Evolutionary conservation across 208 protist species (phyloP).

Genomic region (Trypanosoma caninum): DNA sequence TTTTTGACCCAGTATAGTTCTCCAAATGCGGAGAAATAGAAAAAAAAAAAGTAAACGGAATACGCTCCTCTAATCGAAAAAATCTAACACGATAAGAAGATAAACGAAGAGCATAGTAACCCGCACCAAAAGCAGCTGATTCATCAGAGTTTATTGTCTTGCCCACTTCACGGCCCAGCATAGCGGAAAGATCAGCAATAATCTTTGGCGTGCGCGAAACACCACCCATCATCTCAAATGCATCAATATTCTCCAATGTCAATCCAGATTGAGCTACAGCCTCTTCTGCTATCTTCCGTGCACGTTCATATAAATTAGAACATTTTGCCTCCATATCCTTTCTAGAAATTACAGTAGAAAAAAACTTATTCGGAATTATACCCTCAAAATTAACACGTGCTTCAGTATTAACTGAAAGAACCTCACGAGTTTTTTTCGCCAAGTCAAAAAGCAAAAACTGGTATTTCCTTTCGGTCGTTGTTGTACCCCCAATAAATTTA

Average conservation of each 20-base stretch:
- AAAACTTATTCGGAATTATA: constrained; percentile 82
- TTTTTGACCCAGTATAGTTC: constrained; percentile 25
- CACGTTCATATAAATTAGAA: constrained; percentile 62
- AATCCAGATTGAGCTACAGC: constrained; percentile 47
- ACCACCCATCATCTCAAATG: constrained; percentile 91
- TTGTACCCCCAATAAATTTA: constrained; percentile 40
- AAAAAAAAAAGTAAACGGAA: constrained; percentile 58
- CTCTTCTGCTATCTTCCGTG: constrained; percentile 44
- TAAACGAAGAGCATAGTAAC: constrained; percentile 79
- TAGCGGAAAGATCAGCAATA: constrained; percentile 56
- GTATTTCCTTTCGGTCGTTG: constrained; percentile 58
- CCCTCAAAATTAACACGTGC: constrained; percentile 89
- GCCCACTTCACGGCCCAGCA: constrained; percentile 58
- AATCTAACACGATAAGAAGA: constrained; percentile 79
- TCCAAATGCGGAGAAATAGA: constrained; percentile 29
- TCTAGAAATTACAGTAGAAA: constrained; percentile 63
- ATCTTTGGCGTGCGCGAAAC: constrained; percentile 81
- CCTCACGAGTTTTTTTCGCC: constrained; percentile 87
- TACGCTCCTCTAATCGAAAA: constrained; percentile 56
- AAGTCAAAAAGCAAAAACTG: constrained; percentile 89
- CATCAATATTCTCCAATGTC: constrained; percentile 38
- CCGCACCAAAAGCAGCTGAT: constrained; percentile 81
- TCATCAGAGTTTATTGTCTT: constrained; percentile 92
- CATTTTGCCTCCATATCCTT: constrained; percentile 87
- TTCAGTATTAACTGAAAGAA: constrained; percentile 88